phyloP scores from a whole-genome alignment of 306 rosid genomes.

The Pterocarpus macrocarpus region DNA sequence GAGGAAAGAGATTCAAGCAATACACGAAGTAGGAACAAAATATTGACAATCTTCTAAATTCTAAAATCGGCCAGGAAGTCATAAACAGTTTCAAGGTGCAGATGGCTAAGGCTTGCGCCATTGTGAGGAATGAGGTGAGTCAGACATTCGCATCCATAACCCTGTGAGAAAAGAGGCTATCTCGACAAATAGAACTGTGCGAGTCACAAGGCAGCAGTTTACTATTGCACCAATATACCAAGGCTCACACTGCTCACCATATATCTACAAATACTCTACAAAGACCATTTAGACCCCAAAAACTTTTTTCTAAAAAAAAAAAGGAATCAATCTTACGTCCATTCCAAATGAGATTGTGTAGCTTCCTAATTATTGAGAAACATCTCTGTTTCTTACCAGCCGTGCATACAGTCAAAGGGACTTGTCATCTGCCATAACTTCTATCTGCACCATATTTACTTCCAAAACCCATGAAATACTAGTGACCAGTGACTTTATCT shows the following conservation, averaged over 20 bases:
- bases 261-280: not conserved
- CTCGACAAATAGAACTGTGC: conserved; percentile 3
- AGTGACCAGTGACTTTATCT: not conserved
- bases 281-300: not conserved
- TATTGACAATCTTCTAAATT: not conserved
- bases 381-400: not conserved
- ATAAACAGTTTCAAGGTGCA: not conserved
- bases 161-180: not conserved
- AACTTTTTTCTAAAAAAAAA: too few species aligned
- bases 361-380: not conserved
- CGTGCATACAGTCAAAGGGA: conserved; percentile 2
- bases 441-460: not conserved
- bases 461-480: not conserved
- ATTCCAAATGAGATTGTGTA: not conserved
- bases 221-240: not conserved
- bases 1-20: not conserved
- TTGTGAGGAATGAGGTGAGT: not conserved
- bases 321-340: not conserved
- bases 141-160: not conserved
- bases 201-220: conserved; percentile 6
- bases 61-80: not conserved
- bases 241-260: not conserved
- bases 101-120: not conserved
- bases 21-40: conserved; percentile 8
- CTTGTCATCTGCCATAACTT: not conserved